Evolutionary conservation across 306 rosid genomes (phyloP).

Genomic region (Cucumis hystrix): DNA sequence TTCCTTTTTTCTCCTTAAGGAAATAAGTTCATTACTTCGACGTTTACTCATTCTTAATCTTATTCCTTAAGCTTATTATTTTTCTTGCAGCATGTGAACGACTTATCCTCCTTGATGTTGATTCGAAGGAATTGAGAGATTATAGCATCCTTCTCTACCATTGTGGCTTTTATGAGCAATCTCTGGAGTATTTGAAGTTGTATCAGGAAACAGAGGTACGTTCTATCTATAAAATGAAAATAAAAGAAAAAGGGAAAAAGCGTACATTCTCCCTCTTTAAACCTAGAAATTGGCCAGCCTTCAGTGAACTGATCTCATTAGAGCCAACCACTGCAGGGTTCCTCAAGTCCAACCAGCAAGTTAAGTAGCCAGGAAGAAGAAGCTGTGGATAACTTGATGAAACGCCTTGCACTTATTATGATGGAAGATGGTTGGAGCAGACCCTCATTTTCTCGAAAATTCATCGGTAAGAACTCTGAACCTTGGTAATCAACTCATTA

Average conservation of each 20-base stretch:
- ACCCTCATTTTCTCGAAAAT: slow-evolving; percentile 35
- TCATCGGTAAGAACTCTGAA: slow-evolving; percentile 56
- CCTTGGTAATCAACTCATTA: slow-evolving; percentile 45
- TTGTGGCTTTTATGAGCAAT: slow-evolving; percentile 62
- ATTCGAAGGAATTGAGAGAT: slow-evolving; percentile 66
- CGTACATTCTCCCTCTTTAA: neutral
- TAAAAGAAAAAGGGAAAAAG: neutral
- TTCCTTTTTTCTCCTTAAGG: neutral
- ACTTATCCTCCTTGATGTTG: slow-evolving; percentile 54
- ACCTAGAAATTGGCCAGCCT: neutral
- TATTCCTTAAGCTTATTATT: neutral
- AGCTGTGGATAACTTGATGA: slow-evolving; percentile 51
- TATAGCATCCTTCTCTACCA: slow-evolving; percentile 89
- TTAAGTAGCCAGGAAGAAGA: slow-evolving; percentile 39
- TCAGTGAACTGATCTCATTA: neutral
- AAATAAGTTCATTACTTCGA: neutral
- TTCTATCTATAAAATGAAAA: neutral
- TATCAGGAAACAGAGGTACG: slow-evolving; percentile 45
- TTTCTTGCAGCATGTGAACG: slow-evolving; percentile 72
- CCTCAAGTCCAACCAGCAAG: slow-evolving; percentile 20
- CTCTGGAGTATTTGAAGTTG: slow-evolving; percentile 43
- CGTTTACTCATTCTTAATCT: neutral
- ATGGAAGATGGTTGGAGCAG: slow-evolving; percentile 76
- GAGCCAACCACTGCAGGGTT: slow-evolving; percentile 26
- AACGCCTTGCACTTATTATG: slow-evolving; percentile 50